Conservation (phyloP, 169 alveolate genomes). For the Eimeria maxima region DNA sequence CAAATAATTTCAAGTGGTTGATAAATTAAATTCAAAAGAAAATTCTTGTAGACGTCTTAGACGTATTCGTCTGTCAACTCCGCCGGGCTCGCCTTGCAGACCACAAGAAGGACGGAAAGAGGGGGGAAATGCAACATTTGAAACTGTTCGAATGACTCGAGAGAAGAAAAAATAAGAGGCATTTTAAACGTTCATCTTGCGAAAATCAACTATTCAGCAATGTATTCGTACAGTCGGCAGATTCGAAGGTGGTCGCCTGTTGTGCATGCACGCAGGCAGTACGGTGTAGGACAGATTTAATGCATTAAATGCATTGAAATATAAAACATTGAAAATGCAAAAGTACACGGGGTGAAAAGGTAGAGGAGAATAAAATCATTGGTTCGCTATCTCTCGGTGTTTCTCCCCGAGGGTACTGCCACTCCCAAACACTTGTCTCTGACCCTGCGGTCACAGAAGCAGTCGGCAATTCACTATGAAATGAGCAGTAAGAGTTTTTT, state of each 20-base stretch:
- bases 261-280: neutral
- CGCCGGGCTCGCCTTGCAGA: neutral
- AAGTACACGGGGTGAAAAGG: neutral
- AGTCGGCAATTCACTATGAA: neutral
- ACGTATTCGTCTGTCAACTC: neutral
- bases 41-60: neutral
- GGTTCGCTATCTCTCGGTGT: neutral
- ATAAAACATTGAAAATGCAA: too few species aligned
- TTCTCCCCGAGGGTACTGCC: neutral
- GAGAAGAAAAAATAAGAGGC: neutral
- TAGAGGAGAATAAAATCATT: too few species aligned
- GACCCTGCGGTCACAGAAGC: neutral
- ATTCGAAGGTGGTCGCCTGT: neutral
- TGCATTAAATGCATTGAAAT: neutral
- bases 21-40: neutral
- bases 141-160: neutral
- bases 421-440: too few species aligned
- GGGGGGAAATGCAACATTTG: neutral
- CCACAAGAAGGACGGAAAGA: neutral
- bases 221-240: neutral
- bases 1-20: neutral
- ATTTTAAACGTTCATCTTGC: neutral
- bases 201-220: too few species aligned
- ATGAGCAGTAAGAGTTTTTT: neutral
- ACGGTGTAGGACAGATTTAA: neutral